phyloP scores from a whole-genome alignment of 495 filamentous ascomycete species.

The Melanomma pulvis-pyrius region DNA sequence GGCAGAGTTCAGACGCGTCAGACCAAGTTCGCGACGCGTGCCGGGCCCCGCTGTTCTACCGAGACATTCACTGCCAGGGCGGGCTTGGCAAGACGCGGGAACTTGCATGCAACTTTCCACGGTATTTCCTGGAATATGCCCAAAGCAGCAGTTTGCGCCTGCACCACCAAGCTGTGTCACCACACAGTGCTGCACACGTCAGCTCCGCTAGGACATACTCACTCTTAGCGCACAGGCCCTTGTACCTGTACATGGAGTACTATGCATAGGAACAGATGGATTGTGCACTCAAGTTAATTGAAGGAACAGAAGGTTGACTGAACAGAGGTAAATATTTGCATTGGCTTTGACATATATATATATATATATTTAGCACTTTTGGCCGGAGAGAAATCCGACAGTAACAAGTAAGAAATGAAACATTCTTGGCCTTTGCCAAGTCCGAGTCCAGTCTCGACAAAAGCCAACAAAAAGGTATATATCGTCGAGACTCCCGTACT shows the following conservation, averaged over 20 bases:
- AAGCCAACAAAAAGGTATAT: too few species aligned
- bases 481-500: too few species aligned
- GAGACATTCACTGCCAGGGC: background rate
- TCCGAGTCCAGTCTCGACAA: too few species aligned
- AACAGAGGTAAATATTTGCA: too few species aligned
- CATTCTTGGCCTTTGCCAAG: too few species aligned
- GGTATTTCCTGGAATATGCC: constrained; percentile 1
- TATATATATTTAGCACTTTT: too few species aligned
- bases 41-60: constrained; percentile 6
- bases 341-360: too few species aligned
- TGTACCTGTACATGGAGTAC: background rate
- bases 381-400: too few species aligned
- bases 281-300: too few species aligned
- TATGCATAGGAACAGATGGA: background rate
- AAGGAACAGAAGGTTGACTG: too few species aligned
- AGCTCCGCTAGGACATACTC: background rate
- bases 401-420: too few species aligned
- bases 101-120: constrained; percentile 16
- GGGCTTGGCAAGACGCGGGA: constrained; percentile 3
- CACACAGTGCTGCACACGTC: background rate
- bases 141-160: background rate
- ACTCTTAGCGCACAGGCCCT: background rate
- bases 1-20: too few species aligned
- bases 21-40: background rate
- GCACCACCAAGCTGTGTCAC: constrained; percentile 7